These are phyloP conservation scores for Daldinia caldariorum DNA, from an alignment of 495 filamentous ascomycete genomes.

Conservation along the genomic window DNA sequence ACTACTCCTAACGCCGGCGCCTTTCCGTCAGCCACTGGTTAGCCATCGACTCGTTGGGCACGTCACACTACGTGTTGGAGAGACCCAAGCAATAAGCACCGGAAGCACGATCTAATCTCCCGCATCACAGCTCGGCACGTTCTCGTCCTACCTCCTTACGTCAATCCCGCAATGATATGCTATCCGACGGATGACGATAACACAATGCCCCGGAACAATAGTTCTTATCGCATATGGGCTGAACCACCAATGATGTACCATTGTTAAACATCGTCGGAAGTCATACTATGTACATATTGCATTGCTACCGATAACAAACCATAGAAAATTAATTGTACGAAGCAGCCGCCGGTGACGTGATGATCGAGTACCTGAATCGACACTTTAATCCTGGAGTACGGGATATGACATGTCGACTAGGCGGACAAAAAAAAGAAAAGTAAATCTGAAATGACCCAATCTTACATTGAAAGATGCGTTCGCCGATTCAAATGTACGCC, in stretches of 20 bases:
- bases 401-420: conserved; percentile 31
- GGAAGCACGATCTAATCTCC: conserved; percentile 37
- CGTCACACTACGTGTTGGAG: conserved; percentile 39
- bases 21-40: conserved; percentile 22
- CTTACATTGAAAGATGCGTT: not conserved
- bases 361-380: not conserved
- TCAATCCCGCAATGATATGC: conserved; percentile 18
- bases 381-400: not conserved
- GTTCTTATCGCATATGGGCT: conserved; percentile 12
- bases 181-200: conserved; percentile 25
- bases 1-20: conserved; percentile 16
- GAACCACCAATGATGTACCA: not conserved
- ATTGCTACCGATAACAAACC: conserved; percentile 11
- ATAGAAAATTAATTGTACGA: not conserved
- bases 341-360: not conserved
- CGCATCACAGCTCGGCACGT: conserved; percentile 30
- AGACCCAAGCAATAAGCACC: conserved; percentile 24
- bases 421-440: conserved; percentile 31
- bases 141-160: conserved; percentile 33
- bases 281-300: too few relatives aligned
- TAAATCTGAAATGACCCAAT: conserved; percentile 32
- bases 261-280: not conserved
- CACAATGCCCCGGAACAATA: conserved; percentile 17
- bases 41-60: conserved; percentile 16
- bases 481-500: not conserved